Base-by-base conservation (phyloP, 177 flowering plant species). In the Telopea speciosissima region DNA sequence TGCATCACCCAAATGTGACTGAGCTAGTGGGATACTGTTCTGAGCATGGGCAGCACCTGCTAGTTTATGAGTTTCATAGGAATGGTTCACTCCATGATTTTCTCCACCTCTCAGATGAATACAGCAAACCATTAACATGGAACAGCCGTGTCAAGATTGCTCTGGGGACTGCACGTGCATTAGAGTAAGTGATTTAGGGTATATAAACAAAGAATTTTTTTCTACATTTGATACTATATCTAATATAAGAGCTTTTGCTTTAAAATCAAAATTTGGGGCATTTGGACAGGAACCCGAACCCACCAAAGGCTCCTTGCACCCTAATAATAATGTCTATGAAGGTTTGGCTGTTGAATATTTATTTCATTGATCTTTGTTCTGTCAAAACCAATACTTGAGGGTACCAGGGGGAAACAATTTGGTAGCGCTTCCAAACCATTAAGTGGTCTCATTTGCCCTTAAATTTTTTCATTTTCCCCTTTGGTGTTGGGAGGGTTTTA, bases 131-230 rank as follows among this genome's bases (percentile, higher is more conserved):
- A 42, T 72, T 96, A 79, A 86, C 83, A 28, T 96, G 99, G 99
- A 91, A 86, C 68, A 76, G 85, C 59, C 92, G 99, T 4, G 95
- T 96, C 70, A 93, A 90, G 84, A 91, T 96, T 85, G 97, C 99
- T 76, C 72, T 96, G 74, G 99, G 99, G 24, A 84, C 90, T 66
- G 99, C 99, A 67, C 86, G 97, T 59, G 98, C 97, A 58, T 71
- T 96, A 70, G 99, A 96, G 99, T 96, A 89, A 89, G 99, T 85
- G 21, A 56, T 59, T 31, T 68, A 8, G 52, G 67, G 3, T 49
- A 40, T 40, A 64, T 24, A 11, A 23, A 17, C 28, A 22, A 26
- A 28, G 17, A 24, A 12, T 16, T 19, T 31, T 31, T 45, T 24
- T 42, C 23, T 1, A 24, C 10, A 0, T 24, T 59, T 58, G 9